phyloP scores from a whole-genome alignment of 2,329 filamentous ascomycete genomes.

The Colletotrichum sp. region DNA sequence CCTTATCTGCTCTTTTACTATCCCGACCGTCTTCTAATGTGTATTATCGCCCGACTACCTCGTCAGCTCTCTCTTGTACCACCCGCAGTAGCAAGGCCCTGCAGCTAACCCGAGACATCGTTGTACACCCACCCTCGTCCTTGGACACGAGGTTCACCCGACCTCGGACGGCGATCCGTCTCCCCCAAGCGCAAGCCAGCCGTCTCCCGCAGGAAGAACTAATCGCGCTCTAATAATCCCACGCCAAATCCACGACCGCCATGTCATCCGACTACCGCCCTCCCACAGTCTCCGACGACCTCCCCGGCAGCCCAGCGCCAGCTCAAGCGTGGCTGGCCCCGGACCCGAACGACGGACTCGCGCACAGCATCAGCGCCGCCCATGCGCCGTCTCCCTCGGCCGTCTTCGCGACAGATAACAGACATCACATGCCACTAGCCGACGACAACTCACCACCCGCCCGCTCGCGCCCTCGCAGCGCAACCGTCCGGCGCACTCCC shows the following conservation, averaged over 20 bases:
- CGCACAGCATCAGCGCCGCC: neutral
- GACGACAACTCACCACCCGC: slow-evolving; percentile 7
- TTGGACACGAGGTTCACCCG: neutral
- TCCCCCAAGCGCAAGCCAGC: neutral
- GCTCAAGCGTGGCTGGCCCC: slow-evolving; percentile 7
- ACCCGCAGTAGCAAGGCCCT: neutral
- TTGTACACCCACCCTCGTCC: neutral
- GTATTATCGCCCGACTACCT: neutral
- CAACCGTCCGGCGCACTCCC: slow-evolving; percentile 11
- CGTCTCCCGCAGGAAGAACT: neutral
- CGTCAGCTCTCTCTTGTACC: slow-evolving; percentile 2
- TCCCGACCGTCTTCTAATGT: neutral
- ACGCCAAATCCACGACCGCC: neutral
- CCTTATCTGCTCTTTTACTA: neutral
- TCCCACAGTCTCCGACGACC: slow-evolving; percentile 1
- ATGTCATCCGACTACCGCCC: slow-evolving; percentile 10
- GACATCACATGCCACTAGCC: slow-evolving; percentile 9
- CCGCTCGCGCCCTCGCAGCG: slow-evolving; percentile 13
- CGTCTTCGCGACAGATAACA: neutral
- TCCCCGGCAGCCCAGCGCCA: neutral
- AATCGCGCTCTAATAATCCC: neutral
- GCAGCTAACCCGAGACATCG: slow-evolving; percentile 2
- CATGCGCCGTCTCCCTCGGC: neutral
- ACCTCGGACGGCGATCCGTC: neutral
- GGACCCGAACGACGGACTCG: neutral